A percentile compares a stretch with the other conserved stretches of the same genome.
These are phyloP conservation scores for Oleoguttula mirabilis DNA, from an alignment of 495 filamentous ascomycete genomes.

Conservation along the genomic window DNA sequence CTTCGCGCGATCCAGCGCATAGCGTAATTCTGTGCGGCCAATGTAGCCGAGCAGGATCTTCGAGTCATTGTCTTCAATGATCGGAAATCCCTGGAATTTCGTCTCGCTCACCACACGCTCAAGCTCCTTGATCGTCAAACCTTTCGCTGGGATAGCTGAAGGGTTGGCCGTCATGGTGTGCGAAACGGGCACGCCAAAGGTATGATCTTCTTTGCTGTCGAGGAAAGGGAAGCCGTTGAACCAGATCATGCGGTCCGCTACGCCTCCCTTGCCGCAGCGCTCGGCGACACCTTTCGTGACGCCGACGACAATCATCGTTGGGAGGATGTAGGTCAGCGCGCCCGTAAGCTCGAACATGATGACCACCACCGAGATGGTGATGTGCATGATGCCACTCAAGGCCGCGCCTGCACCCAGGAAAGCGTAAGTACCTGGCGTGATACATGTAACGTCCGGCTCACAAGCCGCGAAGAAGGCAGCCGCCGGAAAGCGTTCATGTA, in stretches of 20 bases:
- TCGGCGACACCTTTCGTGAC: conserved; percentile 91
- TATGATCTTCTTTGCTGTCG: conserved; percentile 96
- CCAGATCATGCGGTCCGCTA: conserved; percentile 98
- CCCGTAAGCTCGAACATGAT: conserved; percentile 98
- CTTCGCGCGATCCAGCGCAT: conserved; percentile 79
- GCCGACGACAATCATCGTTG: conserved; percentile 97
- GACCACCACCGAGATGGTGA: conserved; percentile 90
- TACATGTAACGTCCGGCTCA: conserved; percentile 85
- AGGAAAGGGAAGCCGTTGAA: conserved; percentile 97
- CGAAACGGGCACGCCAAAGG: conserved; percentile 90
- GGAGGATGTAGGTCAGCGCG: conserved; percentile 87
- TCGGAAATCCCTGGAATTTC: conserved; percentile 89
- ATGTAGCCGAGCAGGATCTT: conserved; percentile 83
- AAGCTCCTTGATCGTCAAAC: conserved; percentile 59
- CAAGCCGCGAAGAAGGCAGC: conserved; percentile 80
- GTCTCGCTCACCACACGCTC: conserved; percentile 66
- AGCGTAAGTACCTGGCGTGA: conserved; percentile 92
- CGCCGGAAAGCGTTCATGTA: conserved; percentile 70
- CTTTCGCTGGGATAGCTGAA: conserved; percentile 58
- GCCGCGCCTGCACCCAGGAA: conserved; percentile 91
- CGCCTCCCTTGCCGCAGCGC: conserved; percentile 86
- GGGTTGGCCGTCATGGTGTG: conserved; percentile 81
- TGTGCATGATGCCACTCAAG: conserved; percentile 95
- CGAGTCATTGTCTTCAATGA: conserved; percentile 62
- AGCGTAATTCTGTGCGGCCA: conserved; percentile 83